Evolutionary conservation across 2,329 filamentous ascomycete species (phyloP).

Genomic region (Fusarium sp.): DNA sequence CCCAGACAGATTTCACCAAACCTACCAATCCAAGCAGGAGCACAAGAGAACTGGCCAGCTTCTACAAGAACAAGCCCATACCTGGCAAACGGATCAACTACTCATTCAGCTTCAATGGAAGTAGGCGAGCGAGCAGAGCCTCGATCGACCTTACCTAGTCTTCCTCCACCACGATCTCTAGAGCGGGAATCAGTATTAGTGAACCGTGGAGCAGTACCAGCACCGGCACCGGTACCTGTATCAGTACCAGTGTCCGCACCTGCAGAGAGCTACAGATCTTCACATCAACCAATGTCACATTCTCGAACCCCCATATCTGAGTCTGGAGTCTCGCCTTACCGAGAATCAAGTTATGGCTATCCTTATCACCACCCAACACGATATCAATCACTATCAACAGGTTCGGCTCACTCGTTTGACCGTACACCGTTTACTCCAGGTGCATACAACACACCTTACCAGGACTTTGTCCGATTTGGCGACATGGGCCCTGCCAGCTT

Average conservation of each 20-base stretch:
- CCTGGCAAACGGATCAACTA: slow-evolving; percentile 43
- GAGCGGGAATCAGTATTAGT: slow-evolving; percentile 52
- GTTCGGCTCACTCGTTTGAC: slow-evolving; percentile 58
- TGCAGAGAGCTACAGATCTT: slow-evolving; percentile 53
- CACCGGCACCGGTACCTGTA: slow-evolving; percentile 46
- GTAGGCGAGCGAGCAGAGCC: slow-evolving; percentile 51
- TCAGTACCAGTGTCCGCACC: slow-evolving; percentile 49
- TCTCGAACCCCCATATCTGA: slow-evolving; percentile 50
- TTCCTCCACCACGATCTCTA: slow-evolving; percentile 53
- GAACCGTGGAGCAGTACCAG: slow-evolving; percentile 49
- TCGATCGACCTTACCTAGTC: slow-evolving; percentile 55
- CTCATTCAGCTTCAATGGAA: slow-evolving; percentile 50
- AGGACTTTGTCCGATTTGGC: slow-evolving; percentile 58
- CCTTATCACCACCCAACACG: slow-evolving; percentile 58
- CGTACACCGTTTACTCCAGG: slow-evolving; percentile 58
- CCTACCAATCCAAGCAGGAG: slow-evolving; percentile 38
- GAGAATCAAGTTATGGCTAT: slow-evolving; percentile 52
- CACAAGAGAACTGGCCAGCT: slow-evolving; percentile 53
- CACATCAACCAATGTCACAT: slow-evolving; percentile 42
- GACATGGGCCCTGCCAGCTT: slow-evolving; percentile 55
- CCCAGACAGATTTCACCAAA: slow-evolving; percentile 54
- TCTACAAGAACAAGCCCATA: slow-evolving; percentile 52
- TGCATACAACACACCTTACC: slow-evolving; percentile 56
- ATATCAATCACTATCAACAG: slow-evolving; percentile 60
- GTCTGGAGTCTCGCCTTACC: slow-evolving; percentile 48